Percentiles rank a stretch among this genome's conserved stretches.
Evolutionary conservation across 768 basidiomycete genomes (phyloP).

Genomic region (Hortiboletus campestris): DNA sequence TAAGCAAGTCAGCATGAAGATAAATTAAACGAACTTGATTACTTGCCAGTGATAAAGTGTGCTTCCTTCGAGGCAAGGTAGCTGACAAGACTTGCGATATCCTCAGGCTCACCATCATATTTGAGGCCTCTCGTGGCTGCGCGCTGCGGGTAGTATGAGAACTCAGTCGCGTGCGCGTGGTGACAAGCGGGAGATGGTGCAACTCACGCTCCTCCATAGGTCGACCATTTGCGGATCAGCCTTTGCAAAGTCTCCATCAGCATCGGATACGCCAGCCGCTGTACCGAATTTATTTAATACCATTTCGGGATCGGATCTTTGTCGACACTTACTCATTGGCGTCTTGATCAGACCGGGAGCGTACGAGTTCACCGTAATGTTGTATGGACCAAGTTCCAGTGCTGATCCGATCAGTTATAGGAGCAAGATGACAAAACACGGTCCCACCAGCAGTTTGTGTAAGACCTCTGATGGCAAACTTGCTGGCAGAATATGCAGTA

Average conservation of each 20-base stretch:
- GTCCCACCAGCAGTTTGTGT: constrained; percentile 37
- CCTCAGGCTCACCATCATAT: constrained; percentile 28
- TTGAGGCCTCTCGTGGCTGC: background rate
- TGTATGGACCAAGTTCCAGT: constrained; percentile 29
- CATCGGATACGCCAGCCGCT: background rate
- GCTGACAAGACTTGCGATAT: constrained; percentile 33
- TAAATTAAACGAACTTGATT: background rate
- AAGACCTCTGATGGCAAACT: constrained; percentile 39
- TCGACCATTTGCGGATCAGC: background rate
- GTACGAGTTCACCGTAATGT: constrained; percentile 40
- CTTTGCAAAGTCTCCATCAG: too few species aligned
- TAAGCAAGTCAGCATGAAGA: background rate
- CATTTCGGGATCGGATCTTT: background rate
- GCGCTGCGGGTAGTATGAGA: background rate
- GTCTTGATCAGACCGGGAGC: constrained; percentile 35
- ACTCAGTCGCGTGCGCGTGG: too few species aligned
- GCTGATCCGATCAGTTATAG: background rate
- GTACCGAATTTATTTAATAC: background rate
- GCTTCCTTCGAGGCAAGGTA: constrained; percentile 36
- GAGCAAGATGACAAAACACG: background rate
- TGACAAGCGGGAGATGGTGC: background rate
- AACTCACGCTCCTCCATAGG: background rate
- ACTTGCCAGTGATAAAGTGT: constrained; percentile 35
- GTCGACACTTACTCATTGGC: constrained; percentile 22
- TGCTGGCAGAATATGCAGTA: constrained; percentile 33